phyloP scores from a whole-genome alignment of 768 basidiomycete genomes.

The Suillus spraguei region DNA sequence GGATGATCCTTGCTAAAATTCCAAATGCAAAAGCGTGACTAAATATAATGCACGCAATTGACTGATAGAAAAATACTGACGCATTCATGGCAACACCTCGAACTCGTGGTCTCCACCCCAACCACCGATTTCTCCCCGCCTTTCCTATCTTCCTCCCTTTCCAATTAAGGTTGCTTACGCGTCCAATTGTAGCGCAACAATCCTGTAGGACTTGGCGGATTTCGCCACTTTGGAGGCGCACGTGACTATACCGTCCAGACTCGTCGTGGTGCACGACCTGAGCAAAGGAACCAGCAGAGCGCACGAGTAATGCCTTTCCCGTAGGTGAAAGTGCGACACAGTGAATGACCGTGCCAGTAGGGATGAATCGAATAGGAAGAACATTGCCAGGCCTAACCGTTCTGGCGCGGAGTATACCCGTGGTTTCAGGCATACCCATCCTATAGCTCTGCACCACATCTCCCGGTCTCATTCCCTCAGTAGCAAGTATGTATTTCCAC shows the following conservation, averaged over 20 bases:
- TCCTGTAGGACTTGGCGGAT: constrained; percentile 81
- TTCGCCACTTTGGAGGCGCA: constrained; percentile 91
- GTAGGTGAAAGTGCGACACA: constrained; percentile 74
- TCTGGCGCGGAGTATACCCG: constrained; percentile 81
- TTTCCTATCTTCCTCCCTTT: constrained; percentile 86
- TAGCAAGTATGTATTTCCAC: constrained; percentile 93
- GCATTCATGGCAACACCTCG: constrained; percentile 98
- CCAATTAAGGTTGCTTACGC: constrained; percentile 90
- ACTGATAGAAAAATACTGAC: constrained; percentile 45
- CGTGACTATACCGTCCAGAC: constrained; percentile 71
- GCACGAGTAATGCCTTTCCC: constrained; percentile 81
- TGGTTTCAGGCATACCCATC: constrained; percentile 74
- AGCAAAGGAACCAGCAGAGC: constrained; percentile 87
- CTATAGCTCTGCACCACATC: constrained; percentile 87
- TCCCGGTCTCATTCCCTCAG: constrained; percentile 87
- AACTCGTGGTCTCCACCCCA: constrained; percentile 82
- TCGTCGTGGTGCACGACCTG: constrained; percentile 81
- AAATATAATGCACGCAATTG: neutral
- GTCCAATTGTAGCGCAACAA: constrained; percentile 88
- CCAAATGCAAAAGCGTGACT: neutral
- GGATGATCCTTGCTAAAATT: constrained; percentile 80
- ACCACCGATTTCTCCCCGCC: constrained; percentile 87
- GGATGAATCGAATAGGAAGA: constrained; percentile 88
- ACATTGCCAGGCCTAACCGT: constrained; percentile 93
- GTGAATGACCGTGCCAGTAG: constrained; percentile 90